These are phyloP conservation scores for Pleurostoma richardsiae DNA, from an alignment of 2,329 filamentous ascomycete species.

Conservation along the genomic window DNA sequence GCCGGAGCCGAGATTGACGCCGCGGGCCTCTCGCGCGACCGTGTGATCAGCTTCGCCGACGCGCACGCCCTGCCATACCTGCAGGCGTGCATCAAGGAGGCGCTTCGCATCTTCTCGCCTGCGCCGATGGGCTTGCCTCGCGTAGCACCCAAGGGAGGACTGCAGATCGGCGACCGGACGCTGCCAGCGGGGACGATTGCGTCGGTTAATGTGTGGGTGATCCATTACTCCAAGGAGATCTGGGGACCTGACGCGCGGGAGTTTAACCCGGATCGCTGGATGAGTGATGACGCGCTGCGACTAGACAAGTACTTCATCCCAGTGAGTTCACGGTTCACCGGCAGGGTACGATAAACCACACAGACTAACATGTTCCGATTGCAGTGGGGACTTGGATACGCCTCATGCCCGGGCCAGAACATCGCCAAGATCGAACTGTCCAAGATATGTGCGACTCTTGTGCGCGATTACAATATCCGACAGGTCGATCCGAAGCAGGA, in stretches of 20 bases:
- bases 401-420: constrained; percentile 11
- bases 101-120: constrained; percentile 19
- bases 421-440: constrained; percentile 10
- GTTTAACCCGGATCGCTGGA: constrained; percentile 16
- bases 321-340: constrained; percentile 4
- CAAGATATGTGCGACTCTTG: constrained; percentile 11
- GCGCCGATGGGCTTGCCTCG: constrained; percentile 19
- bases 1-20: constrained; percentile 14
- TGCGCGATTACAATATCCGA: constrained; percentile 11
- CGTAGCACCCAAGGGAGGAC: constrained; percentile 16
- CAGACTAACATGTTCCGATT: too few relatives aligned
- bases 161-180: constrained; percentile 16
- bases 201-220: constrained; percentile 16
- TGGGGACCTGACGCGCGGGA: constrained; percentile 14
- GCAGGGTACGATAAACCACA: too few relatives aligned
- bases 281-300: constrained; percentile 7
- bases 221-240: constrained; percentile 17
- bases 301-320: constrained; percentile 17
- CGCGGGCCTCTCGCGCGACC: constrained; percentile 3
- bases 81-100: constrained; percentile 26
- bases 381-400: constrained; percentile 9
- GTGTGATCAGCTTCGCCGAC: constrained; percentile 15
- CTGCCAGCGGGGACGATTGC: constrained; percentile 20
- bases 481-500: constrained; percentile 9
- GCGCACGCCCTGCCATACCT: constrained; percentile 23